Evolutionary conservation across 2,329 filamentous ascomycete species (phyloP).

Genomic region (Neopestalotiopsis clavispora): DNA sequence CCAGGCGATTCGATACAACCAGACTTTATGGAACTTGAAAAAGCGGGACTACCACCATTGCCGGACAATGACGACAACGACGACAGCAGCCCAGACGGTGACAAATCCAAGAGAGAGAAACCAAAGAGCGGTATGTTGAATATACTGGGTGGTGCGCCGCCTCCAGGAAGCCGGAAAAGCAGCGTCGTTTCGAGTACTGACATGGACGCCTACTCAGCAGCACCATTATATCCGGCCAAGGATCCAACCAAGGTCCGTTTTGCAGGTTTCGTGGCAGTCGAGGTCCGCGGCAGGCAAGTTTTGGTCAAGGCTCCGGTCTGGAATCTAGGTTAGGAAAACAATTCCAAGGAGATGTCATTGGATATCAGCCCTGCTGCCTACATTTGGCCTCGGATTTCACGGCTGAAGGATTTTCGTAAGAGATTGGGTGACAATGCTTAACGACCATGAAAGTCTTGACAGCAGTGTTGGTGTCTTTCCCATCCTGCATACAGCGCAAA

Average conservation of each 20-base stretch:
- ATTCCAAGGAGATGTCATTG: not conserved
- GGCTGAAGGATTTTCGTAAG: not conserved
- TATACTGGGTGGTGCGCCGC: conserved; percentile 33
- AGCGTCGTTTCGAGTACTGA: conserved; percentile 46
- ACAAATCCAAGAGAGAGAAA: conserved; percentile 46
- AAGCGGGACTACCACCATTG: conserved; percentile 68
- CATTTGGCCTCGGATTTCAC: not conserved
- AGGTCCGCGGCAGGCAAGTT: conserved; percentile 77
- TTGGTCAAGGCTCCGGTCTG: conserved; percentile 78
- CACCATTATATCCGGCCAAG: conserved; percentile 43
- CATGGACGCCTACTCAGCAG: conserved; percentile 38
- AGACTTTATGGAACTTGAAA: conserved; percentile 86
- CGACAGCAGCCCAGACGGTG: conserved; percentile 43
- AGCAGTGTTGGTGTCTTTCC: too few species aligned
- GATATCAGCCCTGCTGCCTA: not conserved
- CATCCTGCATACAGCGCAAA: too few species aligned
- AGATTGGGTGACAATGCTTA: too few species aligned
- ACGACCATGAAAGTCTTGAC: too few species aligned
- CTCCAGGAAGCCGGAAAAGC: conserved; percentile 37
- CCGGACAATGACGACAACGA: conserved; percentile 45
- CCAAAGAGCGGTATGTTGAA: conserved; percentile 53
- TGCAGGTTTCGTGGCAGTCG: conserved; percentile 75
- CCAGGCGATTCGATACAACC: conserved; percentile 74
- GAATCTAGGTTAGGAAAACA: conserved; percentile 47
- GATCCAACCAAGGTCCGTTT: conserved; percentile 69